Percentiles rank a stretch among this genome's conserved stretches.
Evolutionary conservation across 345 rosid genomes (phyloP).

Genomic region (Moricandia arvensis): DNA sequence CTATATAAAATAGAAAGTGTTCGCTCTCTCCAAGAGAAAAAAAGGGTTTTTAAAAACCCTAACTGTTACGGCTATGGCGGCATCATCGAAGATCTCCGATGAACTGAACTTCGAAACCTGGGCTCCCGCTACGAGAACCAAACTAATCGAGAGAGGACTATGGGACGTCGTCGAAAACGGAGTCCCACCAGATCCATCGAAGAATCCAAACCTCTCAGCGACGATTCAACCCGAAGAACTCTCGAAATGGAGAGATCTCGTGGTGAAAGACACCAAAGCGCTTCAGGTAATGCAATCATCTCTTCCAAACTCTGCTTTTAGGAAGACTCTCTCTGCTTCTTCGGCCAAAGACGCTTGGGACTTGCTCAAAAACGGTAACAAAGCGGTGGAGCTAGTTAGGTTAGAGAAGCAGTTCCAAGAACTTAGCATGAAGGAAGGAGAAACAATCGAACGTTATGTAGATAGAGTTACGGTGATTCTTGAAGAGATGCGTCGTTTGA

Average conservation of each 20-base stretch:
- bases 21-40: neutral
- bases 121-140: neutral
- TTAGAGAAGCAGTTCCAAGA: slow-evolving; percentile 14
- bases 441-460: neutral
- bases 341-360: slow-evolving; percentile 12
- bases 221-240: neutral
- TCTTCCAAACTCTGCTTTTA: neutral
- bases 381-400: neutral
- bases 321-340: neutral
- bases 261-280: neutral
- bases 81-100: neutral
- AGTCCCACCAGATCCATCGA: slow-evolving; percentile 1
- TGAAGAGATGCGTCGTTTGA: slow-evolving; percentile 2
- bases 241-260: slow-evolving; percentile 5
- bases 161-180: slow-evolving; percentile 17
- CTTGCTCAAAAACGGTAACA: neutral
- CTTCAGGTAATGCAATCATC: slow-evolving; percentile 2
- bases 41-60: neutral
- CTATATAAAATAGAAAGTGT: neutral
- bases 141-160: neutral
- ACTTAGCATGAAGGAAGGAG: neutral
- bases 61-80: slow-evolving; percentile 5
- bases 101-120: neutral
- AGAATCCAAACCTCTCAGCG: neutral
- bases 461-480: neutral